Percentiles rank a stretch among this genome's conserved stretches.
phyloP scores from a whole-genome alignment of 495 filamentous ascomycete species.

The Hamigera avellanea region DNA sequence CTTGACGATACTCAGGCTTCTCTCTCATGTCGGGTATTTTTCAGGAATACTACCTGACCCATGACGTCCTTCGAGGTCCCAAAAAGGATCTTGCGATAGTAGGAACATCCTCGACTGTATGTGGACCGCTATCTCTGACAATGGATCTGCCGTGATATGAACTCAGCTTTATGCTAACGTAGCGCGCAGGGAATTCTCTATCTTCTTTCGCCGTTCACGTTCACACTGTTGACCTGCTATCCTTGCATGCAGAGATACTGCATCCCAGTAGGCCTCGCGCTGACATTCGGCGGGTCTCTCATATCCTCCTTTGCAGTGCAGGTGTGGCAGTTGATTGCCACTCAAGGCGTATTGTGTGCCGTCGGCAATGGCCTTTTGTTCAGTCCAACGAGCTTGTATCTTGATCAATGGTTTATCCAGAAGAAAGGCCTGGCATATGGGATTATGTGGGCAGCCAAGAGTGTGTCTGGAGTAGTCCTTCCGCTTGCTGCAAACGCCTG shows the following conservation, averaged over 20 bases:
- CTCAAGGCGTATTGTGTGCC: slow-evolving; percentile 44
- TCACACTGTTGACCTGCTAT: slow-evolving; percentile 36
- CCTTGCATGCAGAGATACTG: slow-evolving; percentile 29
- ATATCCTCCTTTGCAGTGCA: slow-evolving; percentile 39
- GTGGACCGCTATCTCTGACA: no score
- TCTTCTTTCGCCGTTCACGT: slow-evolving; percentile 40
- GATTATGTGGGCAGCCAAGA: slow-evolving; percentile 40
- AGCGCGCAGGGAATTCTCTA: slow-evolving; percentile 38
- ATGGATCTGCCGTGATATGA: neutral
- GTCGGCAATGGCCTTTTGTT: slow-evolving; percentile 40
- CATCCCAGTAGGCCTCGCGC: slow-evolving; percentile 27
- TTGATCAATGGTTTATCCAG: slow-evolving; percentile 47
- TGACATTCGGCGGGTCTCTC: slow-evolving; percentile 25
- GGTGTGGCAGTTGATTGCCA: slow-evolving; percentile 42
- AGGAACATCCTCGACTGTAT: slow-evolving; percentile 35
- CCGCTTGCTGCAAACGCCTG: slow-evolving; percentile 39
- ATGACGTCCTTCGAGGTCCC: slow-evolving; percentile 22
- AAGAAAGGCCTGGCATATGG: slow-evolving; percentile 42
- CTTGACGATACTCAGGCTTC: slow-evolving; percentile 22
- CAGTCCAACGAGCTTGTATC: slow-evolving; percentile 38
- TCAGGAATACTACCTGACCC: slow-evolving; percentile 31
- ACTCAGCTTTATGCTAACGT: slow-evolving; percentile 7
- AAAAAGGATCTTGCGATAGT: slow-evolving; percentile 36
- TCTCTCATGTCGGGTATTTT: slow-evolving; percentile 41
- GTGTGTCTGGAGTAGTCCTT: slow-evolving; percentile 22